Percentiles rank a stretch among this genome's conserved stretches.
phyloP scores from a whole-genome alignment of 441 rosid species.

The Isatis lusitanica region DNA sequence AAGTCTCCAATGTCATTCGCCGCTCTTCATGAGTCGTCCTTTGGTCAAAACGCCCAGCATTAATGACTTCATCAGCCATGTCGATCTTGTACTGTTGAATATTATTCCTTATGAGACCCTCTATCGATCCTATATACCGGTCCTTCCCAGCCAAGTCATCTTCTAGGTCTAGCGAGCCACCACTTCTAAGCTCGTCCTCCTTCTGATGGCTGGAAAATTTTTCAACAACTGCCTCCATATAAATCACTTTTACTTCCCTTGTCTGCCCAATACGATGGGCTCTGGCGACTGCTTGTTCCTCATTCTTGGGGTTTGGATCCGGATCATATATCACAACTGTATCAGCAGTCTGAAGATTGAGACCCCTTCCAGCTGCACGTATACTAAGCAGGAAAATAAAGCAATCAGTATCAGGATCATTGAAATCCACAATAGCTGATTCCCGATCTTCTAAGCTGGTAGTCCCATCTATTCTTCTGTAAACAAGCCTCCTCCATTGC shows the following conservation, averaged over 20 bases:
- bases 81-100: constrained; percentile 99
- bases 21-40: constrained; percentile 99
- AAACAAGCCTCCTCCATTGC: constrained; percentile 92
- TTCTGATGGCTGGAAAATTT: constrained; percentile 90
- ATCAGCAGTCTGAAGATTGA: constrained; percentile 98
- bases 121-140: constrained; percentile 96
- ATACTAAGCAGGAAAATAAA: constrained; percentile 97
- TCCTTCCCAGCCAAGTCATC: constrained; percentile 99
- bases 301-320: constrained; percentile 99
- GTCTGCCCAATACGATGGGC: constrained; percentile 99
- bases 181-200: constrained; percentile 92
- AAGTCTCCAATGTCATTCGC: constrained; percentile 93
- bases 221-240: constrained; percentile 99
- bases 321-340: constrained; percentile 99
- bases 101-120: constrained; percentile 97
- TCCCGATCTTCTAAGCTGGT: constrained; percentile 99
- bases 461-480: constrained; percentile 98
- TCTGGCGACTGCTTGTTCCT: constrained; percentile 99
- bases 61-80: constrained; percentile 99
- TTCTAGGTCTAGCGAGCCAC: constrained; percentile 82
- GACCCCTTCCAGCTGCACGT: constrained; percentile 99
- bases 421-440: constrained; percentile 97
- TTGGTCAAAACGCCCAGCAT: constrained; percentile 99
- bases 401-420: constrained; percentile 83
- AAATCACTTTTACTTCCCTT: constrained; percentile 96